Base-by-base conservation (phyloP, 164 flowering plant species). In the Santalum album region DNA sequence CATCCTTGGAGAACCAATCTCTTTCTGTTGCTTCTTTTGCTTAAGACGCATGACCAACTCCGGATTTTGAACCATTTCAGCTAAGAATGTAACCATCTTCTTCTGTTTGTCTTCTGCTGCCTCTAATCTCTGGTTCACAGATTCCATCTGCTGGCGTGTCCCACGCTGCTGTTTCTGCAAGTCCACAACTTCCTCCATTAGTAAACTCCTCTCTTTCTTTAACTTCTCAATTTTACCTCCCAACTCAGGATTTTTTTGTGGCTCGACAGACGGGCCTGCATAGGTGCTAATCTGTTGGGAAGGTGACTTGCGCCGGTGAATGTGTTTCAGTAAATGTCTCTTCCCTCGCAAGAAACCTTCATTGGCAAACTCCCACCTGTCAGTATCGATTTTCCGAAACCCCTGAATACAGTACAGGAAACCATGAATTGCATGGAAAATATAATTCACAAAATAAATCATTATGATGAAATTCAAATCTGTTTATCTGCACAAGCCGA, bases 311-410 rank as follows among this genome's bases (percentile, higher is more conserved):
- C 90, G 90, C 74, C 98, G 80, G 26, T 69, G 84, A 46, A 91
- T 91, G 71, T 72, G 79, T 70, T 74, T 88, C 78, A 91, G 58
- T 53, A 88, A 69, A 62, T 81, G 81, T 61, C 59, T 82, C 56
- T 75, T 70, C 55, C 96, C 98, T 44, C 74, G 69, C 29, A 68
- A 52, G 44, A 91, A 91, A 39, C 69, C 69, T 63, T 88, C 89
- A 53, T 80, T 82, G 0, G 87, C 87, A 58, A 91, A 91, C 64
- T 88, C 95, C 96, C 92, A 91, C 56, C 66, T 75, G 32, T 86
- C 96, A 35, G 87, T 47, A 54, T 83, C 87, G 63, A 86, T 66
- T 76, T 91, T 91, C 50, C 90, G 95, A 57, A 91, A 91, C 5
- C 96, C 90, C 98, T 91, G 83, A 68, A 66, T 51, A 47, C 29